Evolutionary conservation across 2,329 filamentous ascomycete species (phyloP).

Genomic region (Pestalotiopsis sp.): DNA sequence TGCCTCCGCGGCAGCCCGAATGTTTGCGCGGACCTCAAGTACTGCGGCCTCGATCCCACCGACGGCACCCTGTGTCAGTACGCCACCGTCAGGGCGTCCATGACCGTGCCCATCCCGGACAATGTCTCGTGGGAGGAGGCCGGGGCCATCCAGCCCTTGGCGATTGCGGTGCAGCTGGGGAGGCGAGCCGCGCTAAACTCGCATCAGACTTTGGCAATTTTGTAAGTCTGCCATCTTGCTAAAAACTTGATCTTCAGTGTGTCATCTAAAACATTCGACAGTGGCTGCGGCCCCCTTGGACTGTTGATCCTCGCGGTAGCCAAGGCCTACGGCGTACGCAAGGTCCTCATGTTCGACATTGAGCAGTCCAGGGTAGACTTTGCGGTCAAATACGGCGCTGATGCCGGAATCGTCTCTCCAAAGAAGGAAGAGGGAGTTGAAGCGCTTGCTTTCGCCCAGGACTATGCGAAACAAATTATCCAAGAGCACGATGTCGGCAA

Average conservation of each 20-base stretch:
- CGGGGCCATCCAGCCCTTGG: slow-evolving; percentile 5
- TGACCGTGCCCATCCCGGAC: slow-evolving; percentile 4
- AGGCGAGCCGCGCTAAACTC: not conserved
- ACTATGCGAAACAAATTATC: slow-evolving; percentile 2
- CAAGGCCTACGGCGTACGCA: slow-evolving; percentile 6
- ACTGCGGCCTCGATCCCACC: slow-evolving; percentile 7
- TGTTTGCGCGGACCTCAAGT: slow-evolving; percentile 7
- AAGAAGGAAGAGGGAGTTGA: slow-evolving; percentile 1
- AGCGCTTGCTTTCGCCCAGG: slow-evolving; percentile 2
- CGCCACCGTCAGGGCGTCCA: slow-evolving; percentile 3
- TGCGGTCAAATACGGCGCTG: slow-evolving; percentile 4
- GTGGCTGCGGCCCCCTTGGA: slow-evolving; percentile 4
- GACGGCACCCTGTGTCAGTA: slow-evolving; percentile 7
- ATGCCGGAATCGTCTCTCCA: not conserved
- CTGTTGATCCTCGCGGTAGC: slow-evolving; percentile 3
- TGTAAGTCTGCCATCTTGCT: not conserved
- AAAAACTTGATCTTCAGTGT: no score
- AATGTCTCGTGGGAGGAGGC: slow-evolving; percentile 12
- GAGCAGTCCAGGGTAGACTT: slow-evolving; percentile 7
- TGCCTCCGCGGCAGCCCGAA: slow-evolving; percentile 3
- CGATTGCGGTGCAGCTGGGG: slow-evolving; percentile 6
- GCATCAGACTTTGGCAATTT: slow-evolving; percentile 8
- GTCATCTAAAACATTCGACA: not conserved
- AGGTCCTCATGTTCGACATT: slow-evolving; percentile 6
- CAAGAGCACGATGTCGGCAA: not conserved